A percentile compares a stretch with the other conserved stretches of the same genome.
Evolutionary conservation across 1,284 basidiomycete genomes (phyloP).

Genomic region (Inonotus hispidus): DNA sequence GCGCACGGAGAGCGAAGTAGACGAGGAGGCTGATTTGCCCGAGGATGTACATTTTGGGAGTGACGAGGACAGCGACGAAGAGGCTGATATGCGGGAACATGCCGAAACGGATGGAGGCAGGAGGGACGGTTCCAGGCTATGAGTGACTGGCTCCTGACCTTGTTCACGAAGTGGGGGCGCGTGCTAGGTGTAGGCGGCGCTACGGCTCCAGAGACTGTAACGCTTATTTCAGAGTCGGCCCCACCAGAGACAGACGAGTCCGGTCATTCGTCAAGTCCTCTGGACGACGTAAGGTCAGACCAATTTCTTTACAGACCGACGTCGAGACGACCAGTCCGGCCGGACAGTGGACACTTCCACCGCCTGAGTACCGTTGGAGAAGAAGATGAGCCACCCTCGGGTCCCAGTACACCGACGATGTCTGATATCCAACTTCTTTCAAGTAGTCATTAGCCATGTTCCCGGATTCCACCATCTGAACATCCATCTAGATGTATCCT

Average conservation of each 20-base stretch:
- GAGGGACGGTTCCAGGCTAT: slow-evolving; percentile 51
- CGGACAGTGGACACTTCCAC: slow-evolving; percentile 4
- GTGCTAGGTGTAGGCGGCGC: slow-evolving; percentile 22
- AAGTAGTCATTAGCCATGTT: background rate
- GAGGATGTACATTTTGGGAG: slow-evolving; percentile 12
- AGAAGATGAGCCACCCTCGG: slow-evolving; percentile 11
- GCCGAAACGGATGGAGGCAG: slow-evolving; percentile 40
- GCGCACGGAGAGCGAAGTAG: slow-evolving; percentile 68
- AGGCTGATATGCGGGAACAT: slow-evolving; percentile 26
- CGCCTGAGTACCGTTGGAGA: slow-evolving; percentile 18
- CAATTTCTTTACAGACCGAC: background rate
- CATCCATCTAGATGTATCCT: background rate
- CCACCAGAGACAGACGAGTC: background rate
- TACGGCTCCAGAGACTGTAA: slow-evolving; percentile 16
- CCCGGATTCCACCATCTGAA: background rate
- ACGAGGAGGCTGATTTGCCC: slow-evolving; percentile 55
- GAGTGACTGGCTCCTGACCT: slow-evolving; percentile 66
- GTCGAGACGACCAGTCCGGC: background rate
- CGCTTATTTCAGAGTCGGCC: background rate
- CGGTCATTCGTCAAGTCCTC: background rate
- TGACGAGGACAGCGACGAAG: slow-evolving; percentile 14
- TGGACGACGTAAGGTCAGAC: background rate
- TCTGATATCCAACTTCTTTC: background rate
- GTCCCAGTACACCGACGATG: slow-evolving; percentile 1
- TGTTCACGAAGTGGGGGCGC: slow-evolving; percentile 66